Evolutionary conservation across 768 basidiomycete genomes (phyloP), one percentile per base, ranked within the genome.

Genomic region (Lactarius deliciosus): DNA sequence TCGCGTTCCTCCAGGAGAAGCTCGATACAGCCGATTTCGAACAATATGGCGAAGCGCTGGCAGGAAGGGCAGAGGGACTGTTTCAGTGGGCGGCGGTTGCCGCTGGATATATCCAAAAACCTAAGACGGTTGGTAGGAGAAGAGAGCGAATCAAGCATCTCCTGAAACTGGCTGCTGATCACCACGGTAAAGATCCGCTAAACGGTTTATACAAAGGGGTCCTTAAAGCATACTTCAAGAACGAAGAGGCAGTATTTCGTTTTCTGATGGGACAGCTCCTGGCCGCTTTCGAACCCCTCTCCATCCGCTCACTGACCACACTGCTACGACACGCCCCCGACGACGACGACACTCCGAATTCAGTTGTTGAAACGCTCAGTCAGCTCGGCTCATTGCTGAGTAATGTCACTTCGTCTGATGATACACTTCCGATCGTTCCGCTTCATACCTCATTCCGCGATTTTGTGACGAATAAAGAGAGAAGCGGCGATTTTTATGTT

Each of bases 211-310:
- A 50, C 47, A 22, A 25, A 6, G 11, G 5, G 11, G 22, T 50
- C 1, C 47, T 50, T 4, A 22, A 50, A 13, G 47, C 22, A 22
- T 50, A 50, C 22, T 50, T 50, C 22, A 13, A 11, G 11, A 10
- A 50, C 13, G 47, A 50, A 50, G 13, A 22, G 22, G 30, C 22
- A 22, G n/a, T 34, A 25, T 58, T 36, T n/a, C 36, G 57, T 16
- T 58, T n/a, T 22, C 43, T 61, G 47, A 11, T 61, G 2, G 60
- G 60, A 22, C 60, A 61, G 7, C 43, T 61, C 5, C n/a, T 61
- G 20, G 60, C 40, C 5, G 38, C 58, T 15, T 38, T 60, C 11
- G 58, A 60, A n/a, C 58, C 58, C 5, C 58, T 60, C 58, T 61
- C 60, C n/a, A 43, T 45, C 41, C 38, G 10, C 13, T 40, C 60